Conservation (phyloP, 805 yeast genomes). For the Wickerhamiella siamensis region DNA sequence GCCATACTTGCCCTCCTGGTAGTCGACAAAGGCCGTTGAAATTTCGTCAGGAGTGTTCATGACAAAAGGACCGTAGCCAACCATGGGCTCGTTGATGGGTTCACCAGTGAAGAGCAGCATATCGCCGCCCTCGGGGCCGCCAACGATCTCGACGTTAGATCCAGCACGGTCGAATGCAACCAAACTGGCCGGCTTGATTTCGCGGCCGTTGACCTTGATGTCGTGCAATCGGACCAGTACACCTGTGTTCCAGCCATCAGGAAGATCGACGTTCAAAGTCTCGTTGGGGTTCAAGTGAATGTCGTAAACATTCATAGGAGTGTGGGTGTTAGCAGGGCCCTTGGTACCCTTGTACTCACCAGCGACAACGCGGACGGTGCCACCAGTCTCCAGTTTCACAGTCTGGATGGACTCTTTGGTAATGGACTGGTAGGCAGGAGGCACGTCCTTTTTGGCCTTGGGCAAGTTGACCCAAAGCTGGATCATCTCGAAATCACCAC, state of each 20-base stretch:
- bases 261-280: conserved; percentile 42
- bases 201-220: conserved; percentile 33
- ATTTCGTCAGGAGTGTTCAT: conserved; percentile 55
- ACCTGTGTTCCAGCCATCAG: conserved; percentile 51
- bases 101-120: conserved; percentile 69
- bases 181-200: conserved; percentile 14
- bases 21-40: conserved; percentile 55
- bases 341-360: conserved; percentile 68
- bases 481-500: conserved; percentile 46
- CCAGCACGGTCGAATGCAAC: conserved; percentile 34
- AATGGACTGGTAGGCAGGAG: conserved; percentile 67
- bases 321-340: conserved; percentile 59
- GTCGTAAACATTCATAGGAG: conserved; percentile 65
- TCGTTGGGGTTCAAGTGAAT: conserved; percentile 54
- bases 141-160: conserved; percentile 16
- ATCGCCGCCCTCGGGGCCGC: conserved; percentile 31
- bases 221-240: conserved; percentile 53
- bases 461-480: conserved; percentile 85
- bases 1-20: conserved; percentile 31
- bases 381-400: conserved; percentile 34
- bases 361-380: conserved; percentile 55
- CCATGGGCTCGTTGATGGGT: conserved; percentile 55
- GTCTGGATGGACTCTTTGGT: conserved; percentile 54
- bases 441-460: conserved; percentile 40
- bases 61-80: conserved; percentile 88